Evolutionary conservation across 1,284 basidiomycete species (phyloP).

Genomic region (Leccinum subspadiceum): DNA sequence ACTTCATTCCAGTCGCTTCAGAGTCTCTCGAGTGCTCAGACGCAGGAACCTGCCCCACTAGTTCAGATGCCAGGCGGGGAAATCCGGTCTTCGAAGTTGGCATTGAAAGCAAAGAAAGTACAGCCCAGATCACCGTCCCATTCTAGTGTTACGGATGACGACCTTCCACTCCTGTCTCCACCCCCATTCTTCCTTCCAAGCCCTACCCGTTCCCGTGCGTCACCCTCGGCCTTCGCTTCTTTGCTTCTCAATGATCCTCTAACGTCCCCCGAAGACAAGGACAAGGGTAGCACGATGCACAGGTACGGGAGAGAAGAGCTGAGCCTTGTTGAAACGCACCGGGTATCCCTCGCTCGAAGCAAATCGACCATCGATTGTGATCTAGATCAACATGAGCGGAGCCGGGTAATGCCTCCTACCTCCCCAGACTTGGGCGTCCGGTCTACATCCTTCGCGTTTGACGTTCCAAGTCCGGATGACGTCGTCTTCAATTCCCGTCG

Average conservation of each 20-base stretch:
- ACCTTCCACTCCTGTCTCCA: slow-evolving; percentile 35
- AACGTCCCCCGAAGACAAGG: slow-evolving; percentile 39
- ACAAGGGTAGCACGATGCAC: slow-evolving; percentile 22
- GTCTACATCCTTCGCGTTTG: slow-evolving; percentile 60
- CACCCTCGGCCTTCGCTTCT: slow-evolving; percentile 73
- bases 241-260: slow-evolving; percentile 59
- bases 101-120: slow-evolving; percentile 62
- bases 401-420: slow-evolving; percentile 7
- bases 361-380: slow-evolving; percentile 28
- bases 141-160: slow-evolving; percentile 38
- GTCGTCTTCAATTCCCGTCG: slow-evolving; percentile 75
- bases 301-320: slow-evolving; percentile 36
- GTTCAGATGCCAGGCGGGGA: slow-evolving; percentile 31
- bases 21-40: slow-evolving; percentile 39
- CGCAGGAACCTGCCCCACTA: slow-evolving; percentile 21
- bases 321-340: slow-evolving; percentile 30
- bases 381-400: slow-evolving; percentile 10
- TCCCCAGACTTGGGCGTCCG: slow-evolving; percentile 27
- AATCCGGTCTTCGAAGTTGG: slow-evolving; percentile 60
- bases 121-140: slow-evolving; percentile 40
- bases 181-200: slow-evolving; percentile 59
- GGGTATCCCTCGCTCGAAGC: slow-evolving; percentile 32
- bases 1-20: slow-evolving; percentile 69
- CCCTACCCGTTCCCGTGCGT: slow-evolving; percentile 56
- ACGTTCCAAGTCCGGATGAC: slow-evolving; percentile 87